Conservation (phyloP, 2,329 filamentous ascomycete genomes). For the Trichophyton benhamiae region DNA sequence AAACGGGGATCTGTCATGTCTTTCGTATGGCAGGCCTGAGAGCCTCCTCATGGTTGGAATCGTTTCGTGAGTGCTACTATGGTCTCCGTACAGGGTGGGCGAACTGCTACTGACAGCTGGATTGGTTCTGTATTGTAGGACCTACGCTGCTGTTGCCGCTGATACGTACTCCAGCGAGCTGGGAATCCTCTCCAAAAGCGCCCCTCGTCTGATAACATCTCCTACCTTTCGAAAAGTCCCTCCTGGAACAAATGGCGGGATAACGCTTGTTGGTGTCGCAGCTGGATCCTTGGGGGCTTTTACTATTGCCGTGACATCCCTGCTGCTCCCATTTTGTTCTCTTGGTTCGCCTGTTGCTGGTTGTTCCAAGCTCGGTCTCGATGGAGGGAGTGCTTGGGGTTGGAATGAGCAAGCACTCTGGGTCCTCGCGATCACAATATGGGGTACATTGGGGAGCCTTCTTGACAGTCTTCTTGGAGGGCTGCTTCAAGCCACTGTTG, state of each 20-base stretch:
- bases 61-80: constrained; percentile 26
- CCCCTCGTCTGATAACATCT: constrained; percentile 77
- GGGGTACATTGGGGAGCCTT: constrained; percentile 68
- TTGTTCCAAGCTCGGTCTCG: constrained; percentile 10
- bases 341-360: constrained; percentile 6
- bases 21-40: constrained; percentile 21
- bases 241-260: constrained; percentile 84
- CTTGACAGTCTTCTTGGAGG: constrained; percentile 82
- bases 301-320: constrained; percentile 54
- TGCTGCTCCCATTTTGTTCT: constrained; percentile 55
- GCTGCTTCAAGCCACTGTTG: constrained; percentile 71
- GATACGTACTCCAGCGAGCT: constrained; percentile 95
- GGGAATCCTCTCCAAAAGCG: constrained; percentile 66
- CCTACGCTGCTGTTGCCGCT: constrained; percentile 83
- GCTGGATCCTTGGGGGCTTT: constrained; percentile 65
- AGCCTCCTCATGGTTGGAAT: constrained; percentile 31
- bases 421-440: constrained; percentile 48
- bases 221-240: constrained; percentile 65
- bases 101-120: background rate
- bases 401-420: constrained; percentile 44
- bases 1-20: constrained; percentile 24
- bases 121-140: constrained; percentile 27
- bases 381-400: constrained; percentile 31
- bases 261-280: constrained; percentile 60
- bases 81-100: background rate